These are phyloP conservation scores for Lipomyces sp. DNA, from an alignment of 805 yeast genomes.

Conservation along the genomic window DNA sequence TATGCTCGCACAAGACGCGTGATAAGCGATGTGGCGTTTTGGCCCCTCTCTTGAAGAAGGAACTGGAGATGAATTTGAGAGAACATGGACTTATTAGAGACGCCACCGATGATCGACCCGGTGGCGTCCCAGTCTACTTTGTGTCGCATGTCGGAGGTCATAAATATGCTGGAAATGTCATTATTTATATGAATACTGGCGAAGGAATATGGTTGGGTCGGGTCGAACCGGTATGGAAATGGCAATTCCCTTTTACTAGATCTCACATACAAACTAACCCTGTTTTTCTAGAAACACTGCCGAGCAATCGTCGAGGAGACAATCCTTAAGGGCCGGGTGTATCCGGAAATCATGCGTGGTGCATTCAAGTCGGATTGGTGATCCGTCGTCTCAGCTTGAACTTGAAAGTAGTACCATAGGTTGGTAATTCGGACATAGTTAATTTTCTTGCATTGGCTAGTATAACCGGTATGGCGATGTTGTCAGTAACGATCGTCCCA, in stretches of 20 bases:
- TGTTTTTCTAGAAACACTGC: conserved; percentile 54
- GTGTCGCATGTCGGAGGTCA: conserved; percentile 96
- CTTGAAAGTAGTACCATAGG: neutral
- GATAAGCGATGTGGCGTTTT: conserved; percentile 94
- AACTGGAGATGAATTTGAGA: conserved; percentile 72
- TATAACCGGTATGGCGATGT: neutral
- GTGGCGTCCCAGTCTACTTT: conserved; percentile 72
- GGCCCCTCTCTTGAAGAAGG: conserved; percentile 85
- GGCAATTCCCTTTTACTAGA: neutral
- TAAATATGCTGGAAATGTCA: conserved; percentile 87
- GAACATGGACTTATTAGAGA: conserved; percentile 78
- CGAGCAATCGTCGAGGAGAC: conserved; percentile 77
- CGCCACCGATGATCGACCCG: conserved; percentile 70
- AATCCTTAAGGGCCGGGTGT: conserved; percentile 67
- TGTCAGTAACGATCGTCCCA: no score
- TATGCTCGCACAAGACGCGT: conserved; percentile 89
- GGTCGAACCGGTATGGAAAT: conserved; percentile 59
- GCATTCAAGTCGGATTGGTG: conserved; percentile 47
- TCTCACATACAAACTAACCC: neutral
- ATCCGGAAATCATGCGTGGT: conserved; percentile 69
- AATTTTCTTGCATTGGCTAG: neutral
- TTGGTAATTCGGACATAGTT: neutral
- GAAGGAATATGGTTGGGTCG: conserved; percentile 88
- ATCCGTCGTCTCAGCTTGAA: neutral
- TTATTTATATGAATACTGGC: conserved; percentile 73